Conservation (phyloP, 129 eudicot genomes). For the Kitagawia praeruptora region DNA sequence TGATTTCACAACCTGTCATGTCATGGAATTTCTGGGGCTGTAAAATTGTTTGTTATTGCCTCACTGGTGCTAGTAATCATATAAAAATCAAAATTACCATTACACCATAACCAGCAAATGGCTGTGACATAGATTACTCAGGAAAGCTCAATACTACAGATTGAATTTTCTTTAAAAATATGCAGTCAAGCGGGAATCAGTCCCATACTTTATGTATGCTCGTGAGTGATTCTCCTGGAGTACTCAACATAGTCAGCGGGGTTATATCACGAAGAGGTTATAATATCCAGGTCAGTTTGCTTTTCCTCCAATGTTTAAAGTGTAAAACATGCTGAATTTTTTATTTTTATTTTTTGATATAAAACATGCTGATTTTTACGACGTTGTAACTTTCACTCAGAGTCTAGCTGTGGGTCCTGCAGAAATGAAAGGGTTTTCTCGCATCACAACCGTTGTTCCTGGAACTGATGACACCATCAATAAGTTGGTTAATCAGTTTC, state of each 20-base stretch:
- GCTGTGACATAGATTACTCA: not conserved
- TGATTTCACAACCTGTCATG: not conserved
- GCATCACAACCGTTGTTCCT: conserved; percentile 85
- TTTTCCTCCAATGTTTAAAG: not conserved
- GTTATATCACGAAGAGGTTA: conserved; percentile 87
- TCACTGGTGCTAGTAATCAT: not conserved
- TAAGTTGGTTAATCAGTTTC: conserved; percentile 69
- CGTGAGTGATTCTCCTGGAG: conserved; percentile 79
- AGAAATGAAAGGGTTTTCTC: conserved; percentile 73
- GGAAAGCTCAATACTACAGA: not conserved
- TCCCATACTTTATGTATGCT: conserved; percentile 88
- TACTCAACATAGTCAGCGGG: conserved; percentile 74
- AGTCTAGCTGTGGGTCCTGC: conserved; percentile 95
- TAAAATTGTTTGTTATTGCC: not conserved
- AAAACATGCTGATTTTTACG: not conserved
- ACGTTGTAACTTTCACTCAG: conserved; percentile 27
- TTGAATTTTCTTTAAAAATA: conserved; percentile 8
- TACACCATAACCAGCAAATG: not conserved
- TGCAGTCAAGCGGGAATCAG: conserved; percentile 69
- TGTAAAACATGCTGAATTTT: not conserved
- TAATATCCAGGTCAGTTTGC: conserved; percentile 62
- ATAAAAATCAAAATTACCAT: not conserved
- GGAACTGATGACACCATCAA: conserved; percentile 75
- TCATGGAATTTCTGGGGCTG: not conserved
- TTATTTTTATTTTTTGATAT: not conserved